Conservation (phyloP, 805 yeast genomes). For the Candida boidinii region DNA sequence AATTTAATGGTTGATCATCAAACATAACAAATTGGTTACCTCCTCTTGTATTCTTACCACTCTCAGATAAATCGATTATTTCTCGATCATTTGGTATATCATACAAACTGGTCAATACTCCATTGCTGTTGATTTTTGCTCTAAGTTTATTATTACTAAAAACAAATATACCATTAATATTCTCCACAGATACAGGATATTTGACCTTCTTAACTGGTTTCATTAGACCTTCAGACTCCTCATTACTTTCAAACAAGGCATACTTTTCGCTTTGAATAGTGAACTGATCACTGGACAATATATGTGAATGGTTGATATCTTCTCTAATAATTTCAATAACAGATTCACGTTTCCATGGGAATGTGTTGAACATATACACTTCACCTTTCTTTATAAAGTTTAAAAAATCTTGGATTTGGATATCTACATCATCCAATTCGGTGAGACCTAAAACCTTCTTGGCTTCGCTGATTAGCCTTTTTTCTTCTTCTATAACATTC, state of each 20-base stretch:
- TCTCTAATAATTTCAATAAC: constrained; percentile 29
- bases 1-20: constrained; percentile 84
- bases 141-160: constrained; percentile 55
- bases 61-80: constrained; percentile 49
- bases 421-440: constrained; percentile 5
- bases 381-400: constrained; percentile 5
- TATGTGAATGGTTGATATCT: constrained; percentile 5
- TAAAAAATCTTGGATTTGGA: constrained; percentile 3
- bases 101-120: constrained; percentile 51
- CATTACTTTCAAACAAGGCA: constrained; percentile 10
- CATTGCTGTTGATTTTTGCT: constrained; percentile 44
- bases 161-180: constrained; percentile 32
- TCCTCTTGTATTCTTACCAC: constrained; percentile 49
- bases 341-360: constrained; percentile 50
- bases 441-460: constrained; percentile 30
- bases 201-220: constrained; percentile 20
- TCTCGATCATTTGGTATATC: constrained; percentile 58
- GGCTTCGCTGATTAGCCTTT: constrained; percentile 43
- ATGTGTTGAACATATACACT: constrained; percentile 36
- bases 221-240: constrained; percentile 10
- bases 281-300: constrained; percentile 2
- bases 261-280: constrained; percentile 10
- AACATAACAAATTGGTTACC: constrained; percentile 79
- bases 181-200: constrained; percentile 41
- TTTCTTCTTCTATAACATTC: constrained; percentile 44